Base-by-base conservation (phyloP, 306 rosid genomes). In the Prunus dulcis region DNA sequence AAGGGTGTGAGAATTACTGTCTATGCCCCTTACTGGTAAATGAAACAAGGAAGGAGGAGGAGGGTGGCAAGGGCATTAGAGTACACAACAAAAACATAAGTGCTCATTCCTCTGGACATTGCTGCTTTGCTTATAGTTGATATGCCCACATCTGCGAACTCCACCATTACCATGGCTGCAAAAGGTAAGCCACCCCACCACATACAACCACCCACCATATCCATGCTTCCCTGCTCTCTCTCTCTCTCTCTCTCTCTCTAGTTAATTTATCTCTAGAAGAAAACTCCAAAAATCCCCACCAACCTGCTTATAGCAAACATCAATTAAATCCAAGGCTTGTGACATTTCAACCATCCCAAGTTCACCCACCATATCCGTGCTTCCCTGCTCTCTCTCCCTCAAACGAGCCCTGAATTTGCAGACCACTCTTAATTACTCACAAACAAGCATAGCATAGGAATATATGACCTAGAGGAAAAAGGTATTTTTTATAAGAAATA, bases 21-120 rank as follows among this genome's bases (percentile, higher is more conserved):
- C 2, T n/a, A 73, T 5, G 22, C 10, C n/a, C 5, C 30, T 57
- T 57, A 55, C 53, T 56, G 66, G 0, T 38, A 72, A 8, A 72
- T 72, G 66, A 72, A 72, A 25, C 51, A 34, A 38, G 76, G 76
- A 57, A 72, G 38, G 66, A 72, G 76, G 14, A 72, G 20, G 76
- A 72, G 12, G 38, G 76, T 8, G 22, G 22, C 76, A 9, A 72
- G 67, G 41, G 67, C 55, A 2, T 15, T 72, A 22, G 67, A 56
- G 66, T 56, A 73, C 17, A 25, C 69, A 5, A 6, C 58, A 23
- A 73, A 46, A 61, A 73, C 69, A 11, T 73, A 15, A 41, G 25
- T 73, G 77, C 77, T 73, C 69, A 61, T 47, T 73, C 77, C 77
- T 46, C 38, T 73, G 0, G 69, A 61, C 77, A 73, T 73, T 13